A percentile compares a stretch with the other conserved stretches of the same genome.
Evolutionary conservation across 139 green algal genomes (phyloP).

Genomic region (Chlamydomonas sp.): DNA sequence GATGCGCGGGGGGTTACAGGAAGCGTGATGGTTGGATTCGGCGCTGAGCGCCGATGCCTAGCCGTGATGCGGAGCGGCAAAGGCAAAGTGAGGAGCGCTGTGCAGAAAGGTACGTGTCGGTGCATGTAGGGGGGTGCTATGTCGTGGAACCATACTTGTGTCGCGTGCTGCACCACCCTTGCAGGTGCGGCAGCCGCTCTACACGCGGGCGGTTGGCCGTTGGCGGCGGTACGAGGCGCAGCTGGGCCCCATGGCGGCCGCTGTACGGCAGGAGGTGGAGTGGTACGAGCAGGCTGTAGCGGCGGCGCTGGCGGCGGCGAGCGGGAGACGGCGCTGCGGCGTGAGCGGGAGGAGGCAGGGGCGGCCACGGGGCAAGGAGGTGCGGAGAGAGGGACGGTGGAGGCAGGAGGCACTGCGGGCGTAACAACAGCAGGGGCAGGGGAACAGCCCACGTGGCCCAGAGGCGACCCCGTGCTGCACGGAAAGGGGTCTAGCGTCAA

Average conservation of each 20-base stretch:
- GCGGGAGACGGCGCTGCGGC: too few relatives aligned
- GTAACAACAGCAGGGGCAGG: too few relatives aligned
- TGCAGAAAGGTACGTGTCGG: not conserved
- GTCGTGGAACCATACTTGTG: not conserved
- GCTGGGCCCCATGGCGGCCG: slow-evolving; percentile 47
- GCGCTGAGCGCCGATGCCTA: not conserved
- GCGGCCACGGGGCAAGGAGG: too few relatives aligned
- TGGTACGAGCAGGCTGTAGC: slow-evolving; percentile 43
- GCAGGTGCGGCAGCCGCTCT: slow-evolving; percentile 78
- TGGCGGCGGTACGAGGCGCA: slow-evolving; percentile 66
- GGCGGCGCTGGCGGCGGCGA: slow-evolving; percentile 11
- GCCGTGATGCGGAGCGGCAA: not conserved
- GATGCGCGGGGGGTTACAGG: not conserved
- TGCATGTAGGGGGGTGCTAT: not conserved
- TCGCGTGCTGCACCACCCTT: not conserved
- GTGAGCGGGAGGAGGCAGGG: too few relatives aligned
- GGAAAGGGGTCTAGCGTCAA: too few relatives aligned
- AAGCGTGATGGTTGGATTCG: not conserved
- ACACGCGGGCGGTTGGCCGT: slow-evolving; percentile 59
- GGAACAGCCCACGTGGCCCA: too few relatives aligned
- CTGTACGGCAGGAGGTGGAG: slow-evolving; percentile 32
- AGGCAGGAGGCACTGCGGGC: too few relatives aligned
- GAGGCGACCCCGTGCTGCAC: too few relatives aligned
- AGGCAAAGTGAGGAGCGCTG: not conserved
- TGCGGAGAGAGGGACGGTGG: too few relatives aligned